These are phyloP conservation scores for Anisodus acutangulus DNA, from an alignment of 257 asterid genomes.

Conservation along the genomic window DNA sequence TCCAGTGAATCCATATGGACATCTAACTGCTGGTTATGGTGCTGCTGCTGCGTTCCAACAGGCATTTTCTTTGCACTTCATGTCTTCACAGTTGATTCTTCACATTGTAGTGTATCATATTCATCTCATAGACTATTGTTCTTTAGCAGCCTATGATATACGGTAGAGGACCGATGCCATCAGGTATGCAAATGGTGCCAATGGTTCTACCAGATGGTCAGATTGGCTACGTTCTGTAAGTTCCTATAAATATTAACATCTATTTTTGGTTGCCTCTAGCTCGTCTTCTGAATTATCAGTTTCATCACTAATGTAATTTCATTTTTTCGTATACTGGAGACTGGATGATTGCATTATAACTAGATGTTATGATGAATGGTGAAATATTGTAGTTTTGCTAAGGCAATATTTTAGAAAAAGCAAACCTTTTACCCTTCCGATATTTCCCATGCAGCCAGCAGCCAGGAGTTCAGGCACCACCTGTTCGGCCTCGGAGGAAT, in stretches of 20 bases:
- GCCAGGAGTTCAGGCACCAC: constrained; percentile 86
- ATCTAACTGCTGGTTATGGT: constrained; percentile 70
- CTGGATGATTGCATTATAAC: background rate
- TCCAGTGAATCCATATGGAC: constrained; percentile 77
- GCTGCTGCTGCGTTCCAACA: constrained; percentile 82
- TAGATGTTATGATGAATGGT: background rate
- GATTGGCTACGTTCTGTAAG: constrained; percentile 97
- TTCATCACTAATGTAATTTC: background rate
- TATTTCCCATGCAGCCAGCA: constrained; percentile 68
- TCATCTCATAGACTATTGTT: constrained; percentile 21
- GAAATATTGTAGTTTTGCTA: background rate
- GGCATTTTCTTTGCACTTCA: constrained; percentile 44
- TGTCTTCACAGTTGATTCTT: constrained; percentile 10
- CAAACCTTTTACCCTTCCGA: background rate
- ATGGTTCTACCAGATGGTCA: constrained; percentile 98
- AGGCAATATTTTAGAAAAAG: background rate
- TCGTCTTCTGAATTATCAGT: background rate
- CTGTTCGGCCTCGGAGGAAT: constrained; percentile 77
- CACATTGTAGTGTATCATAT: background rate
- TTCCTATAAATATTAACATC: constrained; percentile 31
- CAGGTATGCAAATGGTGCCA: constrained; percentile 99
- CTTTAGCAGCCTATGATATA: constrained; percentile 86
- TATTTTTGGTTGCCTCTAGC: background rate
- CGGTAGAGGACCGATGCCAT: constrained; percentile 95
- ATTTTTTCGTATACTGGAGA: background rate